Evolutionary conservation across 139 green algal genomes (phyloP).

Genomic region (Tetratostichococcus sp.): DNA sequence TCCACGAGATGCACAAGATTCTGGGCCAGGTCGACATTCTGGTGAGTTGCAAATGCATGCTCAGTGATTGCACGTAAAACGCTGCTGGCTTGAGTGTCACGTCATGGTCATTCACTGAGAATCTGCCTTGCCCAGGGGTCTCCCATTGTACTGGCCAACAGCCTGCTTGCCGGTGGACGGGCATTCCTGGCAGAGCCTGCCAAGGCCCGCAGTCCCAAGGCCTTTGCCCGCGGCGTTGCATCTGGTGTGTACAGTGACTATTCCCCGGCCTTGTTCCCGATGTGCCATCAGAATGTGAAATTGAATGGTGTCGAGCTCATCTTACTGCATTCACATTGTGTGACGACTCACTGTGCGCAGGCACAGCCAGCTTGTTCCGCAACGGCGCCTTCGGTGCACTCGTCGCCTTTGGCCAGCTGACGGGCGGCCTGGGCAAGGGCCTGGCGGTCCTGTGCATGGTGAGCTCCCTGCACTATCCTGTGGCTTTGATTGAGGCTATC

Average conservation of each 20-base stretch:
- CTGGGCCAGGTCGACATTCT: slow-evolving; percentile 53
- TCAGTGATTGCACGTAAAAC: not conserved
- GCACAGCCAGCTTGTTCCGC: slow-evolving; percentile 43
- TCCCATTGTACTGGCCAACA: slow-evolving; percentile 32
- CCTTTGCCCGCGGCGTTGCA: slow-evolving; percentile 37
- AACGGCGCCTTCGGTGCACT: slow-evolving; percentile 48
- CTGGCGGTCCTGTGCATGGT: slow-evolving; percentile 40
- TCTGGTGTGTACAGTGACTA: not conserved
- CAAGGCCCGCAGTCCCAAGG: slow-evolving; percentile 41
- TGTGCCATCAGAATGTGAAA: too few relatives aligned
- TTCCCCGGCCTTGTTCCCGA: too few relatives aligned
- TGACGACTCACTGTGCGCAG: too few relatives aligned
- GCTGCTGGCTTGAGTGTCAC: too few relatives aligned
- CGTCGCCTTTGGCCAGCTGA: slow-evolving; percentile 36
- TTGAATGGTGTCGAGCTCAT: too few relatives aligned
- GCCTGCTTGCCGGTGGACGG: slow-evolving; percentile 42
- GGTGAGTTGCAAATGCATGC: slow-evolving; percentile 1
- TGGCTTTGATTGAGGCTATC: too few relatives aligned
- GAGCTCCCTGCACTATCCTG: too few relatives aligned
- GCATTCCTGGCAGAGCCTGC: slow-evolving; percentile 51
- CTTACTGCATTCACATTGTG: too few relatives aligned
- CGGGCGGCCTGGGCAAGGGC: slow-evolving; percentile 36
- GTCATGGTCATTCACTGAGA: too few relatives aligned
- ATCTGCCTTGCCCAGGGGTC: too few relatives aligned
- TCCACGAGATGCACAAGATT: slow-evolving; percentile 43